A percentile compares a stretch with the other conserved stretches of the same genome.
phyloP scores from a whole-genome alignment of 2,329 filamentous ascomycete species.

The Ophiostoma quercus region DNA sequence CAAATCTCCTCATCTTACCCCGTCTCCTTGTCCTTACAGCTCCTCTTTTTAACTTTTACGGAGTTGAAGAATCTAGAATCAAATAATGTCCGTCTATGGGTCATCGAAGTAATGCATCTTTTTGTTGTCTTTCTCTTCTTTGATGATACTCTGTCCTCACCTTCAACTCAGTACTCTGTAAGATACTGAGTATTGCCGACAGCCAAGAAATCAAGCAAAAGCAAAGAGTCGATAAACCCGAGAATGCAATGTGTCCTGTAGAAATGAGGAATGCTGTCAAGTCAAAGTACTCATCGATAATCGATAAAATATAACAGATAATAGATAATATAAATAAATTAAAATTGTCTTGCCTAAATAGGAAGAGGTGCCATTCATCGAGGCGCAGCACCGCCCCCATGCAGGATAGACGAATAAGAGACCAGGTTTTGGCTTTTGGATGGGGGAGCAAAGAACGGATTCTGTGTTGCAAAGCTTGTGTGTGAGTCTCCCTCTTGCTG shows the following conservation, averaged over 20 bases:
- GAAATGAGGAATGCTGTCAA: too few species aligned
- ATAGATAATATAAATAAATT: not conserved
- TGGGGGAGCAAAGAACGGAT: not conserved
- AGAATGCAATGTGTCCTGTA: not conserved
- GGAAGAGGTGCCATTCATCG: not conserved
- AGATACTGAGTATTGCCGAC: too few species aligned
- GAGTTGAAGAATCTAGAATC: not conserved
- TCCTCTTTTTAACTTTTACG: not conserved
- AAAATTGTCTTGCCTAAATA: not conserved
- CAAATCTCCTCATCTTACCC: not conserved
- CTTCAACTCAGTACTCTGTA: too few species aligned
- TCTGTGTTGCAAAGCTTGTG: not conserved
- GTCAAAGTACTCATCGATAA: too few species aligned
- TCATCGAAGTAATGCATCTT: not conserved
- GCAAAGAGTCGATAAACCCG: not conserved
- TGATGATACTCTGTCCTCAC: too few species aligned
- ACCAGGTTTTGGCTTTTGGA: not conserved
- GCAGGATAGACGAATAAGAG: not conserved
- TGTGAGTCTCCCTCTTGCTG: not conserved
- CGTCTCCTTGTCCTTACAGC: not conserved
- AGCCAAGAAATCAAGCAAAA: not conserved
- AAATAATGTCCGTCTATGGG: not conserved
- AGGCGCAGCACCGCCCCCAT: conserved; percentile 13
- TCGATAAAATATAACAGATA: not conserved
- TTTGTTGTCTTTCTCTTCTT: too few species aligned